Evolutionary conservation across 192 early-diverging fungal genomes (phyloP).

Genomic region (Gonapodya prolifera): DNA sequence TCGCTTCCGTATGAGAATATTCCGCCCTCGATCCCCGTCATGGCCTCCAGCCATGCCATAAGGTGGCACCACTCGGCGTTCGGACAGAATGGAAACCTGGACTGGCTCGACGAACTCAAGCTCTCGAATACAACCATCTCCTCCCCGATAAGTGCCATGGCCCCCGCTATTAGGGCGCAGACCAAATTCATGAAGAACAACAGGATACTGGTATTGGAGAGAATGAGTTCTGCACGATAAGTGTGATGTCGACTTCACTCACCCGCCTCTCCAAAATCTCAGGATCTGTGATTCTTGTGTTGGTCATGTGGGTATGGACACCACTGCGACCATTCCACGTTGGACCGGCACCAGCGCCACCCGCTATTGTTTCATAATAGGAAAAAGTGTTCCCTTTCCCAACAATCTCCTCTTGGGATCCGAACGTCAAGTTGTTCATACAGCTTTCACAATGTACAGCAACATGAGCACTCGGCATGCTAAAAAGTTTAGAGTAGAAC

Average conservation of each 20-base stretch:
- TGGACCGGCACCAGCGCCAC: conserved; percentile 41
- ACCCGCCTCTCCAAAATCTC: conserved; percentile 78
- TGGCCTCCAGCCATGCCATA: conserved; percentile 78
- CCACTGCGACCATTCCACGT: conserved; percentile 74
- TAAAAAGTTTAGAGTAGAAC: neutral
- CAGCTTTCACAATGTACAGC: conserved; percentile 32
- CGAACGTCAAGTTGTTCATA: conserved; percentile 96
- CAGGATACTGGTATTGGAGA: conserved; percentile 50
- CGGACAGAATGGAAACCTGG: conserved; percentile 79
- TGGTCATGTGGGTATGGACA: conserved; percentile 80
- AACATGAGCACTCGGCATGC: conserved; percentile 1
- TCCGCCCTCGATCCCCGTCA: conserved; percentile 55
- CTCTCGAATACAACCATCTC: conserved; percentile 85
- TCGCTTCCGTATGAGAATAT: conserved; percentile 60
- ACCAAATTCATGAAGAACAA: conserved; percentile 74
- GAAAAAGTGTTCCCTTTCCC: conserved; percentile 61
- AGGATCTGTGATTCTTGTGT: conserved; percentile 94
- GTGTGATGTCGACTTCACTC: too few relatives aligned
- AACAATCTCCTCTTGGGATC: conserved; percentile 31
- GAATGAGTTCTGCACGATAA: too few relatives aligned
- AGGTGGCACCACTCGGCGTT: conserved; percentile 78
- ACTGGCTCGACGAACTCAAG: conserved; percentile 82
- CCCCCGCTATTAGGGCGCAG: conserved; percentile 52
- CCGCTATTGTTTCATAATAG: conserved; percentile 93
- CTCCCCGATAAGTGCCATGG: conserved; percentile 57